Evolutionary conservation across 208 protist species (phyloP), one percentile per base, ranked within the genome.

Genomic region (Vickermania ingenoplastis): DNA sequence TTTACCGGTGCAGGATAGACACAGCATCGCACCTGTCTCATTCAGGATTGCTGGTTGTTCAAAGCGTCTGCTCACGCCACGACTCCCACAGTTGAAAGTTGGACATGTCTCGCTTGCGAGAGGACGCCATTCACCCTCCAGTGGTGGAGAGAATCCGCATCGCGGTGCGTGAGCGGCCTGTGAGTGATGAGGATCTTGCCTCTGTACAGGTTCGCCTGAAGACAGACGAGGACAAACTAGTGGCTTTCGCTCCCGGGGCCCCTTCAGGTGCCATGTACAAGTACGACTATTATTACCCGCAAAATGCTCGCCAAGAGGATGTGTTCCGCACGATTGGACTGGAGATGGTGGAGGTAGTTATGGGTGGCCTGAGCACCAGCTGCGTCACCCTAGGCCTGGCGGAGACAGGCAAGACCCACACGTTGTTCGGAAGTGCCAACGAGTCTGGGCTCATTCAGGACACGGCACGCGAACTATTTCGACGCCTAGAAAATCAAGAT

Each of bases 261-360:
- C 41, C 57, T 4, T 73, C 88, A 57, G 89, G 86, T 25, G 73
- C 93, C 28, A 82, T 92, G 81, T 96, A 93, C 63, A 74, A 94
- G 75, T 94, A 87, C 45, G 89, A 96, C 67, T 96, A 91, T 68
- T 91, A 81, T 61, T 94, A 87, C 60, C 81, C 89, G 1, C 69
- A 77, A 45, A 75, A 81, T 26, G 63, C 85, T n/a, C 79, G 75
- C 3, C 85, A 92, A 57, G 65, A 84, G 4, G 82, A 92, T 48
- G 53, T 96, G 7, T 83, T 84, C 60, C 59, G 66, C 36, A 90
- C 83, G 13, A 89, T 96, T 31, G 89, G 89, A 1, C 50, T 74
- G 41, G 80, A 90, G 61, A 91, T 96, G 84, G 81, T 96, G 27
- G 86, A 96, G 61, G 54, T 91, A 22, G 73, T 80, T 13, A 73